Base-by-base conservation (phyloP, 2,329 filamentous ascomycete species). In the Colletotrichum sidae region DNA sequence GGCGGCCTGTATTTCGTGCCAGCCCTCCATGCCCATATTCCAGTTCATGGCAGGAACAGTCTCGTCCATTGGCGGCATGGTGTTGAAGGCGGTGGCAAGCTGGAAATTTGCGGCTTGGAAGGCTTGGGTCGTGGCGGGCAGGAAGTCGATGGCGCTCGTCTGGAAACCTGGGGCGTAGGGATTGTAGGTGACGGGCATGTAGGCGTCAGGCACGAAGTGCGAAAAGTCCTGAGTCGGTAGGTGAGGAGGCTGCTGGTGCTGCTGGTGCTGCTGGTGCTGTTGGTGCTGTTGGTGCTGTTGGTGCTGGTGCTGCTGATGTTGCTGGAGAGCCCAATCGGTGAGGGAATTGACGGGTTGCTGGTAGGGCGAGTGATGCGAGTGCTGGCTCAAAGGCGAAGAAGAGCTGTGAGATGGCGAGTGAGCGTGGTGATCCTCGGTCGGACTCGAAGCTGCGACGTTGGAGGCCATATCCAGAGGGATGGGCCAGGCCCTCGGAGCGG, bases 1-100 rank as follows among this genome's bases (percentile, higher is more conserved):
- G 33, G 74, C 78, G 63, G 87, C 84, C 70, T 92, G 89, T 72
- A 97, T 92, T 73, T 97, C 93, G 68, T 93, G 89, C 88, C 91
- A 94, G 70, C 91, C 90, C 54, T 90, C 88, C 80, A 92, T 89
- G 69, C 88, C 86, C 68, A 85, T 77, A 37, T 79, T 87, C 90
- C 82, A 92, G 75, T 82, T 88, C 79, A 84, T 83, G 13, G 84
- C 78, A 54, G 86, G 86, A n/a, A 73, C 68, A 11, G 81, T 77
- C 61, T 87, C 84, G 49, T 88, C 84, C 70, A 88, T 83, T 47
- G 86, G 81, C 38, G 85, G 83, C 75, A 90, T 83, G 65, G 80
- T 78, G 71, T 76, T 80, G 78, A 91, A 94, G 4, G 87, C 80
- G 41, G 86, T 84, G 65, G 91, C 90, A 72, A 93, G 81, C 62